Percentiles rank a stretch among this genome's conserved stretches.
Conservation (phyloP, 306 rosid species). For the Myrica gale region DNA sequence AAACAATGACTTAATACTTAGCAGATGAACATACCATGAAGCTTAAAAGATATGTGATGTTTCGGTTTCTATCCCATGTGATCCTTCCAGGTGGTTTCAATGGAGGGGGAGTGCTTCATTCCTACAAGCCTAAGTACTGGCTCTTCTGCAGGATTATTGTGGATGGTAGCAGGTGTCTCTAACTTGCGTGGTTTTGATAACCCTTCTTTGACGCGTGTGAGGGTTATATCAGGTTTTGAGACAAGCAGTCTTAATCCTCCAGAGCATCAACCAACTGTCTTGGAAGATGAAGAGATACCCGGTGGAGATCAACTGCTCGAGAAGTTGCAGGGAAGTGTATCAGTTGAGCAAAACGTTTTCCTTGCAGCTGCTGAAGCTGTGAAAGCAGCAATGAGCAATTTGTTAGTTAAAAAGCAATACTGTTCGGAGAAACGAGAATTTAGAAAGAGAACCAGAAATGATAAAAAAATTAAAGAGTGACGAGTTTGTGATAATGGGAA, state of each 20-base stretch:
- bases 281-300: slow-evolving; percentile 62
- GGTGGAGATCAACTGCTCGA: slow-evolving; percentile 65
- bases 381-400: slow-evolving; percentile 79
- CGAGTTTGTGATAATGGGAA: slow-evolving; percentile 4
- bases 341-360: slow-evolving; percentile 54
- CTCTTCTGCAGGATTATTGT: slow-evolving; percentile 48
- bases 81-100: slow-evolving; percentile 58
- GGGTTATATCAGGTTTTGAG: slow-evolving; percentile 50
- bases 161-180: slow-evolving; percentile 90
- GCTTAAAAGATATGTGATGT: neutral
- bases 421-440: slow-evolving; percentile 65
- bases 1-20: too few relatives aligned
- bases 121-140: slow-evolving; percentile 67
- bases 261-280: slow-evolving; percentile 36
- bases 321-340: slow-evolving; percentile 74
- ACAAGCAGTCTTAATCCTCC: slow-evolving; percentile 14
- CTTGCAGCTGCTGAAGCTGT: slow-evolving; percentile 79
- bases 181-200: slow-evolving; percentile 43
- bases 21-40: neutral
- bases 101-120: slow-evolving; percentile 64
- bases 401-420: slow-evolving; percentile 83
- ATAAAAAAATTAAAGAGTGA: slow-evolving; percentile 53
- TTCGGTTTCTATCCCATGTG: neutral
- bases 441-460: slow-evolving; percentile 87
- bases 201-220: slow-evolving; percentile 61